Base-by-base conservation (phyloP, 2,329 filamentous ascomycete genomes). In the Tolypocladium nubicola region DNA sequence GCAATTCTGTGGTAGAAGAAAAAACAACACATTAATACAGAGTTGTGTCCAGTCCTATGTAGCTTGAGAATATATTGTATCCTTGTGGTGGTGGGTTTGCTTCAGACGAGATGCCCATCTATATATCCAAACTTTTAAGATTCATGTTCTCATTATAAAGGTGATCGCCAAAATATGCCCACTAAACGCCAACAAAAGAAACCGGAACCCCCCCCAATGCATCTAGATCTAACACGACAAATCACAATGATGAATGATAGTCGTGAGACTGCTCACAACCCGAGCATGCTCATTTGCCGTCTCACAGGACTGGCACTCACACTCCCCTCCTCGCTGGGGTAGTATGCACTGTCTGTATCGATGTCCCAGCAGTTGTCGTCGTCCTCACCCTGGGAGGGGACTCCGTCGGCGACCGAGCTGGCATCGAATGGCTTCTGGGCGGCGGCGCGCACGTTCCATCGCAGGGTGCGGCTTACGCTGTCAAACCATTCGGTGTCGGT, bases 401-500 rank as follows among this genome's bases (percentile, higher is more conserved):
- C 67, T 70, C 76, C 65, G 39, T 64, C 65, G 49, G 63, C 61
- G 30, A 64, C 63, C n/a, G 58, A 61, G 56, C 77, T 70, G 55
- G 77, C 72, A 57, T 88, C 86, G 78, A 95, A 99, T 3, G 85
- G 89, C 72, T 97, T 97, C 73, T 99, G 94, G 56, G 87, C 87
- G 6, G 93, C 92, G 5, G 91, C 92, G 52, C 94, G 83, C 33
- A 89, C 93, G 74, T 99, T 99, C 94, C 94, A 99, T 61, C 92
- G 83, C 59, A 99, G 79, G 4, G 93, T 96, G 60, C 93, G 84
- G 56, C 89, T 90, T 53, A 99, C 90, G 67, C 90, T 95, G 71
- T 97, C 89, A 69, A 99, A 97, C 94, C 94, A 99, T 71, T 99
- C 94, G 1, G 87, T 89, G 60, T 87, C 87, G 61, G 88, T 90